These are phyloP conservation scores for Emergomyces pasteurianus DNA, from an alignment of 2,329 filamentous ascomycete species.

Conservation along the genomic window DNA sequence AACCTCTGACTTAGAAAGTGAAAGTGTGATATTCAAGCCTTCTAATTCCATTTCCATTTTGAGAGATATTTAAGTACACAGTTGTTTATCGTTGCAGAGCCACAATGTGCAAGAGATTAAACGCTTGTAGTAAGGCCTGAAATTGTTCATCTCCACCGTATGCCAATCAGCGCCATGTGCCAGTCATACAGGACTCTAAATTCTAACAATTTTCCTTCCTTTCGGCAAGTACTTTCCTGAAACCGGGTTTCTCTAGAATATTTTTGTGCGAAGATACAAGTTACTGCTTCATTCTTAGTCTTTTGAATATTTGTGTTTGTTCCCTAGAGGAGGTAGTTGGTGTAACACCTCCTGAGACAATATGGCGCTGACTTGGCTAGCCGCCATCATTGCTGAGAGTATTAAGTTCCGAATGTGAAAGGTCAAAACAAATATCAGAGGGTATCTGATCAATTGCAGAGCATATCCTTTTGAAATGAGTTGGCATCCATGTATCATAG, in stretches of 20 bases:
- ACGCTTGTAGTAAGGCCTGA: neutral
- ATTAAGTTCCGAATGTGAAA: neutral
- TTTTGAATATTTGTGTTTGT: too few species aligned
- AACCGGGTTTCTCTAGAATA: neutral
- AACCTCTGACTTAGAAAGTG: neutral
- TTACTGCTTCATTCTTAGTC: too few species aligned
- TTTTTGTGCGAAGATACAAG: neutral
- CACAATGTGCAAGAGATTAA: neutral
- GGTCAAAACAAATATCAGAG: neutral
- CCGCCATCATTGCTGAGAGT: too few species aligned
- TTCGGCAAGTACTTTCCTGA: neutral
- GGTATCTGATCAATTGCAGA: neutral
- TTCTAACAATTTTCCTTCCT: neutral
- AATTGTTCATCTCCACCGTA: too few species aligned
- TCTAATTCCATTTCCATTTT: neutral
- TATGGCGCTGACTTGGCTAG: neutral
- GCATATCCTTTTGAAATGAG: neutral
- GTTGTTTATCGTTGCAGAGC: neutral
- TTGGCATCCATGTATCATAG: slow-evolving; percentile 26
- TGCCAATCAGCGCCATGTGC: neutral
- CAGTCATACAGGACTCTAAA: neutral
- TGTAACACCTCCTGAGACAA: too few species aligned
- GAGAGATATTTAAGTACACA: neutral
- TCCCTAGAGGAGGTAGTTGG: too few species aligned
- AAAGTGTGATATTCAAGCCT: neutral